Base-by-base conservation (phyloP, 139 green algal species). In the Trebouxia sp. region DNA sequence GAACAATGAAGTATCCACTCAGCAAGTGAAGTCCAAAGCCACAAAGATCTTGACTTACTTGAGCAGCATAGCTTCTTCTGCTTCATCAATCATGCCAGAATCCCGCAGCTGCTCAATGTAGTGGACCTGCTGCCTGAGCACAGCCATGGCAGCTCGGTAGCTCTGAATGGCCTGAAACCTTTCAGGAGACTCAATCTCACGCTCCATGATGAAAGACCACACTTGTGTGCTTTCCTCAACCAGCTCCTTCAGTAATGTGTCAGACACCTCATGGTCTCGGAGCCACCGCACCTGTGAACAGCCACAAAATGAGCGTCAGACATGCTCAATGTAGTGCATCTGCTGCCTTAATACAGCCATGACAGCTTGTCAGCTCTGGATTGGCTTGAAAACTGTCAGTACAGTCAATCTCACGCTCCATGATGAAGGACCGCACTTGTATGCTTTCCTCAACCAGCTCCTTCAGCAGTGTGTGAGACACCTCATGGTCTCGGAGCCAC, bases 161-260 rank as follows among this genome's bases (percentile, higher is more conserved):
- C 90, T 95, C 85, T 97, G 94, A 53, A 98, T 94, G 51, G 92
- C 92, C 51, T 89, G 83, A 82, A 95, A 95, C 56, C 90, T 87
- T 80, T 96, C 92, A 20, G 94, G 93, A 1, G 92, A 85, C 85
- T 97, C 94, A 32, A 97, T 91, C 81, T 97, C 93, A 0, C 93
- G 79, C 75, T 96, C 91, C 30, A 96, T 84, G 30, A 97, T 94
- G 83, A 94, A 97, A 14, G 84, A 74, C 85, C 87, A 90, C 48
- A 93, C 90, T 62, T 82, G 70, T 6, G 41, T 77, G 39, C 41
- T 77, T 55, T 91, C 82, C 11, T 67, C 32, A 77, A 81, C 43
- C 7, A 91, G 65, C 80, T 91, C 87, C 6, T 42, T 76, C 41
- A 85, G 26, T 41, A 91, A 65, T n/a, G 48, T 81, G 22, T 65